These are phyloP conservation scores for Peniophora sp. DNA, from an alignment of 1,284 basidiomycete species.

Conservation along the genomic window DNA sequence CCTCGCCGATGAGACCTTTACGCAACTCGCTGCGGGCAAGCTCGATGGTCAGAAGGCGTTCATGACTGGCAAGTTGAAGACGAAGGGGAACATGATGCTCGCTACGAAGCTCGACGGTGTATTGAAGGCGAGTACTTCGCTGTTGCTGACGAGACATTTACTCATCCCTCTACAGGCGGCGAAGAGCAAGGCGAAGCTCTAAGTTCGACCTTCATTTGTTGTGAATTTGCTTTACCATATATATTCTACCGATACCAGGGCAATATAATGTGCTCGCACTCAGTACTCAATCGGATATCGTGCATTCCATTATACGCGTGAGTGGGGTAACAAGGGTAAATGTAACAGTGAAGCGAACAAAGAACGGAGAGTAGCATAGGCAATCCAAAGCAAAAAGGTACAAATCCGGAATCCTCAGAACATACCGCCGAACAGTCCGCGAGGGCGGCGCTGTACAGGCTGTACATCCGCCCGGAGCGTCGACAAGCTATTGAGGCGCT, in stretches of 20 bases:
- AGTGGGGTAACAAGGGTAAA: neutral
- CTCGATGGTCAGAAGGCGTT: constrained; percentile 88
- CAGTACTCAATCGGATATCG: no score
- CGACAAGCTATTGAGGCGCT: constrained; percentile 80
- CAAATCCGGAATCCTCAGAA: constrained; percentile 31
- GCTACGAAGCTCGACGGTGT: constrained; percentile 83
- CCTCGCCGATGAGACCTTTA: constrained; percentile 65
- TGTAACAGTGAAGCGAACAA: neutral
- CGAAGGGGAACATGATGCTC: constrained; percentile 82
- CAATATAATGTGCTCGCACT: neutral
- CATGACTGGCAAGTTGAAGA: constrained; percentile 88
- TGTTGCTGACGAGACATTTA: neutral
- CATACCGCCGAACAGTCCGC: constrained; percentile 67
- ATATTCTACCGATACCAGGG: neutral
- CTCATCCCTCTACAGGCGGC: constrained; percentile 17
- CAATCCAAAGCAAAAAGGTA: neutral
- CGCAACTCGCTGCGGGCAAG: constrained; percentile 65
- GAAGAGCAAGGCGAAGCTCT: constrained; percentile 33
- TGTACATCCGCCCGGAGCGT: constrained; percentile 75
- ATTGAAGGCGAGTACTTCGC: constrained; percentile 56
- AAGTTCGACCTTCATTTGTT: neutral
- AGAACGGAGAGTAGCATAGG: neutral
- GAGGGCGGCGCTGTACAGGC: constrained; percentile 56
- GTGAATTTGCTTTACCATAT: neutral
- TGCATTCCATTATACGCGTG: neutral